phyloP scores from a whole-genome alignment of 306 rosid genomes.

The Castanopsis chinensis region DNA sequence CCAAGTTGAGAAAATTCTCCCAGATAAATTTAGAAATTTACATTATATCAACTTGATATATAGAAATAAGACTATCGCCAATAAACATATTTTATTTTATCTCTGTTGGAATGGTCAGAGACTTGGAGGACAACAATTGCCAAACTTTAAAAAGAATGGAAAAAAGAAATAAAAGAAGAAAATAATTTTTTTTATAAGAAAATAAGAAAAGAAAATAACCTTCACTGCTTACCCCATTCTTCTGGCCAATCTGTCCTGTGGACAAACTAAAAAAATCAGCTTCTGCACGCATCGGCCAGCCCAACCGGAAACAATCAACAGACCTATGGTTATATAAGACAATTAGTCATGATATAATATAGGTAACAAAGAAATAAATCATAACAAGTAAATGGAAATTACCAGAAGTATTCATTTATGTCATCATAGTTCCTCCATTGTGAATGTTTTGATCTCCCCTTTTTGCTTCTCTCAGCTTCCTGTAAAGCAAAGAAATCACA shows the following conservation, averaged over 20 bases:
- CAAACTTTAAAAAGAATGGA: background rate
- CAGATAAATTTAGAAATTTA: background rate
- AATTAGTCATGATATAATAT: constrained; percentile 14
- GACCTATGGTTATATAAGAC: constrained; percentile 60
- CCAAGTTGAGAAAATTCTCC: background rate
- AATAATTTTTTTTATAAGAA: too few relatives aligned
- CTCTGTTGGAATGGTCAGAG: background rate
- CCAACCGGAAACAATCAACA: constrained; percentile 87
- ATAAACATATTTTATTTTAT: background rate
- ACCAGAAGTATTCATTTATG: constrained; percentile 96
- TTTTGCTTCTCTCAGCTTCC: constrained; percentile 84
- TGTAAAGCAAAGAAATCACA: constrained; percentile 29
- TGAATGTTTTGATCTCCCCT: constrained; percentile 96
- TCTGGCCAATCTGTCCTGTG: constrained; percentile 24
- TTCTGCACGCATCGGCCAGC: constrained; percentile 99
- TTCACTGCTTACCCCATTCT: constrained; percentile 58
- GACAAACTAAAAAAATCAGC: constrained; percentile 83
- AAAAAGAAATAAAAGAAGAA: background rate
- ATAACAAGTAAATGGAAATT: constrained; percentile 12
- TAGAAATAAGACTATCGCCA: background rate
- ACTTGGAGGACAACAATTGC: background rate
- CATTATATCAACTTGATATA: background rate
- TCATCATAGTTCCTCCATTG: constrained; percentile 99
- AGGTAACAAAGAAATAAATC: constrained; percentile 4
- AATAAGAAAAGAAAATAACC: background rate